These are phyloP conservation scores for Reutealis trisperma DNA, from an alignment of 345 rosid species.

Conservation along the genomic window DNA sequence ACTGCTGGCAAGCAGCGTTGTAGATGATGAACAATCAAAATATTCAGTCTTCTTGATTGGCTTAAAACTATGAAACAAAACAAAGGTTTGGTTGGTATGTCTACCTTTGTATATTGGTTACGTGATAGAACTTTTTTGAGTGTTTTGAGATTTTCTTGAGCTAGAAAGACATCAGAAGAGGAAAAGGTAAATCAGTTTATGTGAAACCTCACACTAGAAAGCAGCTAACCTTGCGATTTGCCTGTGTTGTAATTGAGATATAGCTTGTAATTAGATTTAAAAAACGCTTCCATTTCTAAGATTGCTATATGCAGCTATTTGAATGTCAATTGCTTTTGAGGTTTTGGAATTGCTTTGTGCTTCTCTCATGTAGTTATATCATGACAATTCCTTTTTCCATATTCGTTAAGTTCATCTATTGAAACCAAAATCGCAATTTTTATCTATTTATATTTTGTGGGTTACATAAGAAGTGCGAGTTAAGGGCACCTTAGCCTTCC, in stretches of 20 bases:
- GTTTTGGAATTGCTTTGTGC: slow-evolving; percentile 21
- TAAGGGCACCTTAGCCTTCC: too few species aligned
- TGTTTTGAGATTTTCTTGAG: slow-evolving; percentile 26
- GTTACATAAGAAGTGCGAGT: too few species aligned
- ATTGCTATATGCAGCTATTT: slow-evolving; percentile 33
- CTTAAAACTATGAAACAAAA: slow-evolving; percentile 22
- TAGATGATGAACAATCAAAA: slow-evolving; percentile 34
- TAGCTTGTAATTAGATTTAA: slow-evolving; percentile 42
- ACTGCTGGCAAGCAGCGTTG: slow-evolving; percentile 53
- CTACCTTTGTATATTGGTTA: slow-evolving; percentile 24
- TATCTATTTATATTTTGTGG: too few species aligned
- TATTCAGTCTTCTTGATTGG: slow-evolving; percentile 27
- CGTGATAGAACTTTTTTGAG: slow-evolving; percentile 29
- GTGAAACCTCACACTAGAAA: slow-evolving; percentile 33
- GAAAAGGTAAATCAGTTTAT: slow-evolving; percentile 21
- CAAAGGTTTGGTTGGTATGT: slow-evolving; percentile 21
- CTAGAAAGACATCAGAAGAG: slow-evolving; percentile 18
- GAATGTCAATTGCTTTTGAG: slow-evolving; percentile 30
- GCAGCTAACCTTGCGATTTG: slow-evolving; percentile 38
- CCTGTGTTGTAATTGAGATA: slow-evolving; percentile 36
- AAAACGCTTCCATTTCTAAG: slow-evolving; percentile 29
- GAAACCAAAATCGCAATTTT: not conserved
- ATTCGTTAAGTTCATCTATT: too few species aligned
- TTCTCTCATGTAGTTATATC: not conserved
- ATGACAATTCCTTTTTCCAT: not conserved